phyloP scores from a whole-genome alignment of 2,329 filamentous ascomycete genomes.

The Seiridium unicorne region DNA sequence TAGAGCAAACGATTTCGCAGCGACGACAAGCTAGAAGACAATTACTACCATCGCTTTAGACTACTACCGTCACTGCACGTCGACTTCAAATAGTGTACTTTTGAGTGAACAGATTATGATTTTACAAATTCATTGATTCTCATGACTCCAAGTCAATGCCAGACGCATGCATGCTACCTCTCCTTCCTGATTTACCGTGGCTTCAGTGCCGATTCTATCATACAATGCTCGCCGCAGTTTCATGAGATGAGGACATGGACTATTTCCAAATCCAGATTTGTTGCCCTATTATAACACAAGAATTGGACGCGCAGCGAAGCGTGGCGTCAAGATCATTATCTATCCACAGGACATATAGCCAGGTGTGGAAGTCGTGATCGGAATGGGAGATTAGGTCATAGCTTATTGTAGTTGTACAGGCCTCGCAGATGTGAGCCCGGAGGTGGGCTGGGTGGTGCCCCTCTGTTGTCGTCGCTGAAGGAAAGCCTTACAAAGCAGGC shows the following conservation, averaged over 20 bases:
- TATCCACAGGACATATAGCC: no score
- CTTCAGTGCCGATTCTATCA: slow-evolving; percentile 7
- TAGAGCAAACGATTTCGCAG: no score
- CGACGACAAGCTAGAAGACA: no score
- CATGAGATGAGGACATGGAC: not conserved
- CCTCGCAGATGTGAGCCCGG: not conserved
- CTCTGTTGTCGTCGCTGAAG: not conserved
- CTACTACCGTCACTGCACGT: no score
- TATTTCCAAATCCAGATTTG: not conserved
- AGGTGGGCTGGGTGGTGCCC: no score
- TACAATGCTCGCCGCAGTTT: slow-evolving; percentile 7
- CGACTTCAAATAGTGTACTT: not conserved
- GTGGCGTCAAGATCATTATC: not conserved
- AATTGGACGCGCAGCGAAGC: not conserved
- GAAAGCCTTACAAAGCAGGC: slow-evolving; percentile 45
- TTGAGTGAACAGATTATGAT: not conserved
- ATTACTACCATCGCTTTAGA: no score
- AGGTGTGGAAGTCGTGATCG: no score
- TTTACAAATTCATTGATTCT: slow-evolving; percentile 6
- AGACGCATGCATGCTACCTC: slow-evolving; percentile 5
- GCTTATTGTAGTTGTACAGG: not conserved
- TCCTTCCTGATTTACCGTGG: slow-evolving; percentile 1
- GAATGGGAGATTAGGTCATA: not conserved
- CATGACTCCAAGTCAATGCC: slow-evolving; percentile 4
- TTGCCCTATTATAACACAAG: slow-evolving; percentile 4